phyloP scores from a whole-genome alignment of 768 basidiomycete genomes.

The Kwoniella botswanensis region DNA sequence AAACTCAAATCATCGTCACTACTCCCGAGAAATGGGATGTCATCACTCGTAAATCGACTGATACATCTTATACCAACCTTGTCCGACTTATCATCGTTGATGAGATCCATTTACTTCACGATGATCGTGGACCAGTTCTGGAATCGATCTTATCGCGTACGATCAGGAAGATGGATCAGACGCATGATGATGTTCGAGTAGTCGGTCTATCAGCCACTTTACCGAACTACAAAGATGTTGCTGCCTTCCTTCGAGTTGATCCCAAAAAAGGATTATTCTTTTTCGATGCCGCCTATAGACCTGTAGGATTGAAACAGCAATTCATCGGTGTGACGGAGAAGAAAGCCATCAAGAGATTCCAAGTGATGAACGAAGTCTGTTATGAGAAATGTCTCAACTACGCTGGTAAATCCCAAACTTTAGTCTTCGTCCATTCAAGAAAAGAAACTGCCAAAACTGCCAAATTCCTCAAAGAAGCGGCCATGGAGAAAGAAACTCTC shows the following conservation, averaged over 20 bases:
- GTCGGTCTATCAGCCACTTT: constrained; percentile 95
- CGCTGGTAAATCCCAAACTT: constrained; percentile 70
- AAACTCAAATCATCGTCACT: constrained; percentile 97
- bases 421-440: constrained; percentile 97
- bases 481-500: constrained; percentile 94
- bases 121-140: constrained; percentile 95
- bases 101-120: constrained; percentile 95
- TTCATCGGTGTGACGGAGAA: constrained; percentile 98
- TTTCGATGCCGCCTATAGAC: constrained; percentile 92
- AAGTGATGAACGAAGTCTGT: constrained; percentile 97
- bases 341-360: constrained; percentile 98
- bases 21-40: constrained; percentile 99
- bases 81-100: constrained; percentile 96
- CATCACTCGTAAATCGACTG: constrained; percentile 96
- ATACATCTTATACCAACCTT: constrained; percentile 94
- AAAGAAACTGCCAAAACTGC: constrained; percentile 99
- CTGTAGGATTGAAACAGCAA: constrained; percentile 93
- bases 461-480: constrained; percentile 89
- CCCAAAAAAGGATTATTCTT: constrained; percentile 91
- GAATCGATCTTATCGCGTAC: constrained; percentile 89
- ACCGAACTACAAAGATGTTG: constrained; percentile 98
- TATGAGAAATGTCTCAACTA: constrained; percentile 98
- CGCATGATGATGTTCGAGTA: constrained; percentile 86
- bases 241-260: constrained; percentile 94
- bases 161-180: constrained; percentile 92